Conservation (phyloP, 2,329 filamentous ascomycete species). For the Epichloe sp. region DNA sequence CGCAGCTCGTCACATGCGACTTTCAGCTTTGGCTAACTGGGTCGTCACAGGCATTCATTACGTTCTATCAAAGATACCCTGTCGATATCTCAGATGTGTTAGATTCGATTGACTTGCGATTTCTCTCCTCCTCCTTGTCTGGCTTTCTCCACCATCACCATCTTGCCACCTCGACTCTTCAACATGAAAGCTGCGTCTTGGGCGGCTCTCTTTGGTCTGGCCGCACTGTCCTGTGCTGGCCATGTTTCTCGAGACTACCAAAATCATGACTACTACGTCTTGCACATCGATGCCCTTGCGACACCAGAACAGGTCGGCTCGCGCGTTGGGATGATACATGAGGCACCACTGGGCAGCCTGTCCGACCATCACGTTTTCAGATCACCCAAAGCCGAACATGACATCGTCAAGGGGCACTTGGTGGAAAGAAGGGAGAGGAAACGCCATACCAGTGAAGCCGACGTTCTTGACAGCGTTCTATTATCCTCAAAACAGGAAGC, state of each 20-base stretch:
- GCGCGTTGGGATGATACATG: conserved; percentile 62
- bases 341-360: conserved; percentile 69
- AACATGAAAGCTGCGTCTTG: conserved; percentile 39
- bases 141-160: not conserved
- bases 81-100: not conserved
- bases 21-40: not conserved
- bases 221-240: conserved; percentile 33
- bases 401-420: conserved; percentile 43
- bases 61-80: not conserved
- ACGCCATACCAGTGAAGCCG: conserved; percentile 35
- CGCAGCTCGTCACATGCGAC: not conserved
- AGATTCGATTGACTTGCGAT: not conserved
- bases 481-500: conserved; percentile 63
- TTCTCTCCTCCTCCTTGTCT: not conserved
- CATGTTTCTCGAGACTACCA: conserved; percentile 57
- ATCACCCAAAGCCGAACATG: conserved; percentile 46
- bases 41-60: not conserved
- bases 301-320: conserved; percentile 57
- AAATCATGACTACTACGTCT: conserved; percentile 80
- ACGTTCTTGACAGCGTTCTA: conserved; percentile 60
- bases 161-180: not conserved
- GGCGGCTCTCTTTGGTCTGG: conserved; percentile 39
- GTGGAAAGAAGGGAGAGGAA: conserved; percentile 47
- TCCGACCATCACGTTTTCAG: conserved; percentile 77
- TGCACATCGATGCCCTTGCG: conserved; percentile 59